Percentiles rank a stretch among this genome's conserved stretches.
Conservation (phyloP, 306 rosid species). For the Cucurbita moschata region DNA sequence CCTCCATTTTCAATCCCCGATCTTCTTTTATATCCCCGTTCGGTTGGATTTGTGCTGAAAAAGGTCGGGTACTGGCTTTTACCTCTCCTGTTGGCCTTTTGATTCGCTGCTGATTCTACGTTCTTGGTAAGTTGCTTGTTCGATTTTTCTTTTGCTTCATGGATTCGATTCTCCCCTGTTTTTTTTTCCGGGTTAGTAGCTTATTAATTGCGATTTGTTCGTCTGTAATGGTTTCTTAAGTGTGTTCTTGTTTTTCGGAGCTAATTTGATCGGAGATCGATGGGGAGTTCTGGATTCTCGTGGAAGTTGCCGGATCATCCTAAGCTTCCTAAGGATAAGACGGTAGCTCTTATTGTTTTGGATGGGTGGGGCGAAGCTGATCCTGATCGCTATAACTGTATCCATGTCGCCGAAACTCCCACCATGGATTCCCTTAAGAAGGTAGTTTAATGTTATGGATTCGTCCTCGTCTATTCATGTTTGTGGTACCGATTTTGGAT, state of each 20-base stretch:
- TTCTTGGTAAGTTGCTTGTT: not conserved
- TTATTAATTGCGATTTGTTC: not conserved
- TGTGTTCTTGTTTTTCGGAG: not conserved
- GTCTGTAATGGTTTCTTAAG: not conserved
- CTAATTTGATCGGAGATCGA: constrained; percentile 1
- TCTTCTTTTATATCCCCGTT: not conserved
- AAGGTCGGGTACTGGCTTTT: not conserved
- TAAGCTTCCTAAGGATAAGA: constrained; percentile 90
- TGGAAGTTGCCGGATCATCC: constrained; percentile 90
- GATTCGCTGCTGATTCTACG: not conserved
- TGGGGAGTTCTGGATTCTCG: constrained; percentile 56
- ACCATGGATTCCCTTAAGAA: constrained; percentile 85
- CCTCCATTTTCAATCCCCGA: not conserved
- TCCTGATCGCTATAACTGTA: constrained; percentile 64
- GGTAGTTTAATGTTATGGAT: constrained; percentile 15
- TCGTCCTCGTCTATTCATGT: not conserved
- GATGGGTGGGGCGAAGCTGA: constrained; percentile 98
- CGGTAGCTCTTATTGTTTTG: constrained; percentile 55
- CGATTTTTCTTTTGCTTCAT: not conserved
- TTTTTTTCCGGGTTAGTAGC: not conserved
- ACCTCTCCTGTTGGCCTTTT: not conserved
- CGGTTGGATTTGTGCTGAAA: not conserved
- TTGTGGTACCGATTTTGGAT: not conserved
- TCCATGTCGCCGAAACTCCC: constrained; percentile 80
- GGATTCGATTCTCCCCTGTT: not conserved